Base-by-base conservation (phyloP, 768 basidiomycete species). In the Rhodotorula diobovata region DNA sequence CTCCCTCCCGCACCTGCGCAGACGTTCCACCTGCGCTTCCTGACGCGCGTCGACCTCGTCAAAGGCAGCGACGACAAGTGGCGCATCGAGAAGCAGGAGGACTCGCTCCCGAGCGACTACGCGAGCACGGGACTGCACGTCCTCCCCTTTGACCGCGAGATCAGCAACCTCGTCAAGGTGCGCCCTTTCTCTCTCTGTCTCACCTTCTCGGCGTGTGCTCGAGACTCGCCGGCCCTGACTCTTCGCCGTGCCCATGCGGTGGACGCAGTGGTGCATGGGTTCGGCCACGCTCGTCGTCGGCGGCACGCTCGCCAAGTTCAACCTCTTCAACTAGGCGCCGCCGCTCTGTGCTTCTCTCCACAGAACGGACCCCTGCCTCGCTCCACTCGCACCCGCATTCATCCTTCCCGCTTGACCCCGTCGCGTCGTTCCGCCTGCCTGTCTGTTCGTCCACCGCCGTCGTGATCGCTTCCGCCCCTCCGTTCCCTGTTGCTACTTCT, bases 1-100 rank as follows among this genome's bases (percentile, higher is more conserved):
- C 20, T 9, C 16, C n/a, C 7, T 30, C 5, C 28, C 3, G 11
- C 12, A n/a, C n/a, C n/a, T n/a, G n/a, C 2, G 37, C 66, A 72
- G 71, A 63, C 46, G 23, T 61, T 70, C 54, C 55, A 67, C 39
- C 16, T 70, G 20, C 68, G 65, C 59, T 74, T 74, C 63, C 32
- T 74, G 30, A 64, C 59, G 14, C 69, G 67, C 32, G 28, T 74
- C 41, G 67, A 69, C 43, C 43, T 74, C n/a, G 54, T 58, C 35
- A 64, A 68, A 50, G 48, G 55, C 46, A 9, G 34, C 37, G 58
- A 55, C 61, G 62, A 58, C 25, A 43, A 63, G 20, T 74, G 73
- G 73, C 39, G 39, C 21, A 60, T 74, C 50, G 23, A n/a, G 14
- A 74, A 74, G 69, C 73, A 74, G 37, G 65, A 63, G 57, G 73